Conservation (phyloP, 805 yeast species). For the Yarrowia sp. region DNA sequence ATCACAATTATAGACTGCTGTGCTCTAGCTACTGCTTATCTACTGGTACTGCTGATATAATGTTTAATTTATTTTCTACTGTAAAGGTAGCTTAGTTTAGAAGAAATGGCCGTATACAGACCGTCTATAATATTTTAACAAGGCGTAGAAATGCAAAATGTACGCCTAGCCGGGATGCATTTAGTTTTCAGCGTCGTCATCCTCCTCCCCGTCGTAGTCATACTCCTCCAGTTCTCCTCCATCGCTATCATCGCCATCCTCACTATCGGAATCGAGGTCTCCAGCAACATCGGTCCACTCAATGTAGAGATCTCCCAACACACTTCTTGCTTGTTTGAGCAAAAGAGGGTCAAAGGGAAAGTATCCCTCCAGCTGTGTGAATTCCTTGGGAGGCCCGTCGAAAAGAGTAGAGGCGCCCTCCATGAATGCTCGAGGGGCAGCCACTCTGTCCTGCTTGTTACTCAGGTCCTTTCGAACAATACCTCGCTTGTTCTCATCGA, state of each 20-base stretch:
- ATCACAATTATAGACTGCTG: not conserved
- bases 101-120: not conserved
- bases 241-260: slow-evolving; percentile 44
- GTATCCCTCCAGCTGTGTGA: slow-evolving; percentile 86
- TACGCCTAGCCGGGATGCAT: slow-evolving; percentile 1
- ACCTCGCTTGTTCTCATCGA: slow-evolving; percentile 81
- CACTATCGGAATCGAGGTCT: slow-evolving; percentile 47
- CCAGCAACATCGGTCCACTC: slow-evolving; percentile 83
- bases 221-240: slow-evolving; percentile 38
- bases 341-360: slow-evolving; percentile 94
- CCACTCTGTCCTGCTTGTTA: not conserved
- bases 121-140: not conserved
- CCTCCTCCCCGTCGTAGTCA: slow-evolving; percentile 27
- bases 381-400: slow-evolving; percentile 63
- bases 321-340: slow-evolving; percentile 56
- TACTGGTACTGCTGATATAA: not conserved
- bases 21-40: not conserved
- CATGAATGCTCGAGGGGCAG: slow-evolving; percentile 34
- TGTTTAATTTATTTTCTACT: not conserved
- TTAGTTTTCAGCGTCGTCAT: not conserved
- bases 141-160: not conserved
- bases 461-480: slow-evolving; percentile 42
- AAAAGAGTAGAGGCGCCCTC: slow-evolving; percentile 31
- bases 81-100: not conserved
- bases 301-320: slow-evolving; percentile 58